Evolutionary conservation across 179 eudicot species (phyloP).

Genomic region (Actinidia polygama): DNA sequence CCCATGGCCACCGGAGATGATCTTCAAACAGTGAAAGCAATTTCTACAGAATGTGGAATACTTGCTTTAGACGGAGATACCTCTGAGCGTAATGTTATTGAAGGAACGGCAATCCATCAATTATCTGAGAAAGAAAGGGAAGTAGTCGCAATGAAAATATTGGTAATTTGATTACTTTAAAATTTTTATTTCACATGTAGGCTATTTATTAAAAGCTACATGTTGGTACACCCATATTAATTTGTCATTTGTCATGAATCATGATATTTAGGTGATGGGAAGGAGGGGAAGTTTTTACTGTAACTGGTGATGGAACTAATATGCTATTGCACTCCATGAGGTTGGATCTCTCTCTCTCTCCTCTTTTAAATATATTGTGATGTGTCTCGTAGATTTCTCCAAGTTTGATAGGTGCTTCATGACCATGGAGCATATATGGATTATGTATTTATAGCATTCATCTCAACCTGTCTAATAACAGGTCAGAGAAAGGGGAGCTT

Average conservation of each 20-base stretch:
- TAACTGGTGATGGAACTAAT: conserved; percentile 97
- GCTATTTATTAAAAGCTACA: too few species aligned
- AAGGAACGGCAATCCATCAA: conserved; percentile 76
- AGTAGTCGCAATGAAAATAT: conserved; percentile 57
- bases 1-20: conserved; percentile 98
- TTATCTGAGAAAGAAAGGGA: conserved; percentile 79
- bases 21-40: conserved; percentile 94
- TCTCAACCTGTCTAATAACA: too few species aligned
- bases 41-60: conserved; percentile 88
- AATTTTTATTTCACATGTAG: not conserved
- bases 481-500: too few species aligned
- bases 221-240: not conserved
- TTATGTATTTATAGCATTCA: too few species aligned
- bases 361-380: too few species aligned
- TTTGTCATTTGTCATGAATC: conserved; percentile 11
- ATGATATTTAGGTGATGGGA: conserved; percentile 79
- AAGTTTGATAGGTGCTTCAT: too few species aligned
- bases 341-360: conserved; percentile 36
- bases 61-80: conserved; percentile 58
- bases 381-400: too few species aligned
- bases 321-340: conserved; percentile 98
- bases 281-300: conserved; percentile 88
- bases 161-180: conserved; percentile 38
- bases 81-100: conserved; percentile 62
- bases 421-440: too few species aligned